Percentiles rank a stretch among this genome's conserved stretches.
phyloP scores from a whole-genome alignment of 139 green algal species.

The Coelastrella sp. region DNA sequence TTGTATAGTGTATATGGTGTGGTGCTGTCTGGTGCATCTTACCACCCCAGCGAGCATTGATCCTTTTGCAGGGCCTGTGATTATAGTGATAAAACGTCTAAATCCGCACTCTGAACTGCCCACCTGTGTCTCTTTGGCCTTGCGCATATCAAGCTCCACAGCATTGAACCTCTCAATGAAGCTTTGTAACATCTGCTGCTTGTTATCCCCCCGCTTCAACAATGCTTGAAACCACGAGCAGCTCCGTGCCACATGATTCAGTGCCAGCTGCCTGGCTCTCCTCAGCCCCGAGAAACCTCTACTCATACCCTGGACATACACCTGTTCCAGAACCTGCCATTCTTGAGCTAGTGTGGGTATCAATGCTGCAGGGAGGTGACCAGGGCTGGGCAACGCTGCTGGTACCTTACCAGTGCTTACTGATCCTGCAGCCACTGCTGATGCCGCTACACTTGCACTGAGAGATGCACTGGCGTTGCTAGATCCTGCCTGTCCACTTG shows the following conservation, averaged over 20 bases:
- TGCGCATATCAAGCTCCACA: constrained; percentile 71
- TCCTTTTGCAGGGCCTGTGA: too few relatives aligned
- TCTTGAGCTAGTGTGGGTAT: constrained; percentile 18
- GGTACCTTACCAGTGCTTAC: neutral
- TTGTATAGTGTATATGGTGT: too few relatives aligned
- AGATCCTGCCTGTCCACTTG: neutral
- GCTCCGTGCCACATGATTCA: constrained; percentile 52
- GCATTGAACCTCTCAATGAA: constrained; percentile 75
- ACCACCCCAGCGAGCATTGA: too few relatives aligned
- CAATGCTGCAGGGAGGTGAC: constrained; percentile 12
- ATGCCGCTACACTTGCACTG: neutral
- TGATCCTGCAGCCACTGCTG: neutral
- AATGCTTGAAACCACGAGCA: constrained; percentile 50
- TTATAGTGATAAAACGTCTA: too few relatives aligned
- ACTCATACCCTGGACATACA: constrained; percentile 67
- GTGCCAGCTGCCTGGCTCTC: constrained; percentile 52
- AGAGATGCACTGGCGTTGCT: neutral
- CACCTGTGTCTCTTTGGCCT: constrained; percentile 51
- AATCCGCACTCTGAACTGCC: neutral
- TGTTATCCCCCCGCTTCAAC: constrained; percentile 57
- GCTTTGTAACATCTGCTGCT: constrained; percentile 54
- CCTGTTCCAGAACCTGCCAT: constrained; percentile 65
- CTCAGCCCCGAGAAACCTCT: constrained; percentile 59
- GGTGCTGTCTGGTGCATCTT: too few relatives aligned
- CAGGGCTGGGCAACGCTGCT: neutral